phyloP scores from a whole-genome alignment of 179 eudicot genomes.

The Sideroxylon spinosum region DNA sequence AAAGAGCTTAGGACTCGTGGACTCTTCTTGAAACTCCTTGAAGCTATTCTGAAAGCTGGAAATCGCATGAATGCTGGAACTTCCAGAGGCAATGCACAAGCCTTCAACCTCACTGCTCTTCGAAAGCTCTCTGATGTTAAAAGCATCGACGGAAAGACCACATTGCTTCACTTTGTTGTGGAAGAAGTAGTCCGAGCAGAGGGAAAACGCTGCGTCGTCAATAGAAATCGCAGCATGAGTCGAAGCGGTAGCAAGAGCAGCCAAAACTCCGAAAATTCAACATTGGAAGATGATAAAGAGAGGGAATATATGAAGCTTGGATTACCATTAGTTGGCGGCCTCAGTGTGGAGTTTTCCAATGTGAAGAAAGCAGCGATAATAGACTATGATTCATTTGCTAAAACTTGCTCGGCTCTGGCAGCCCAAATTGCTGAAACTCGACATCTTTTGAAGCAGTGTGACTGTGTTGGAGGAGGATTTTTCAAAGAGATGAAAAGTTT shows the following conservation, averaged over 20 bases:
- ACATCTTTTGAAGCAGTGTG: constrained; percentile 39
- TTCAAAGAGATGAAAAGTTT: constrained; percentile 51
- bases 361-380: constrained; percentile 69
- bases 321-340: constrained; percentile 73
- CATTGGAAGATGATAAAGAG: constrained; percentile 52
- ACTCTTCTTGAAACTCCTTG: constrained; percentile 77
- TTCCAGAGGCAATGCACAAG: constrained; percentile 83
- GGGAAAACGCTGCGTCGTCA: constrained; percentile 65
- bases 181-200: constrained; percentile 83
- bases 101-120: constrained; percentile 65
- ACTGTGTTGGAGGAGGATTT: constrained; percentile 38
- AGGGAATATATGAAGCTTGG: constrained; percentile 74
- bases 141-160: constrained; percentile 81
- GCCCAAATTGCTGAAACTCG: constrained; percentile 35
- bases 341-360: constrained; percentile 53
- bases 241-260: constrained; percentile 26
- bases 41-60: constrained; percentile 92
- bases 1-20: constrained; percentile 64
- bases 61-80: constrained; percentile 88
- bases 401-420: constrained; percentile 27
- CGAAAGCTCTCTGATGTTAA: constrained; percentile 81
- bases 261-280: constrained; percentile 20
- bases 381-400: constrained; percentile 45
- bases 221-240: constrained; percentile 37
- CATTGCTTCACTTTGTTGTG: constrained; percentile 81